These are phyloP conservation scores for Gracilaria caudata DNA, from an alignment of 23 red algal species.

Conservation along the genomic window DNA sequence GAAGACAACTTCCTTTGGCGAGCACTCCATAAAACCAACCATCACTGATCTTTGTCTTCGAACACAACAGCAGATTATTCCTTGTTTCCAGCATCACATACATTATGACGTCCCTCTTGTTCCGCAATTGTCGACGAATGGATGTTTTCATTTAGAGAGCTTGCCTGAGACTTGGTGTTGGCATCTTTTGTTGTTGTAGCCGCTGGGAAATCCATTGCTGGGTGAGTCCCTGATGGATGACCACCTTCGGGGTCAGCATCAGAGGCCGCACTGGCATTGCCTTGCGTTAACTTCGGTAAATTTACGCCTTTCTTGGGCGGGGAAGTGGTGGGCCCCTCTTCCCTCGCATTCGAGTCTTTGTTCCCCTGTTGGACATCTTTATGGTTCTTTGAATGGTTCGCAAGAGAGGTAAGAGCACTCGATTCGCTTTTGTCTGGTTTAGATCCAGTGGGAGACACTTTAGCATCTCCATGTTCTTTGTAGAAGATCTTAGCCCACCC, in stretches of 20 bases:
- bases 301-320: background rate
- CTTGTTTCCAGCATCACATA: too few relatives aligned
- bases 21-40: too few relatives aligned
- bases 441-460: background rate
- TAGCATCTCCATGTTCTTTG: constrained; percentile 38
- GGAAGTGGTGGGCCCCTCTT: background rate
- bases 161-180: too few relatives aligned
- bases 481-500: constrained; percentile 49
- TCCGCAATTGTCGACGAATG: too few relatives aligned
- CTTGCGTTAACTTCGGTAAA: background rate
- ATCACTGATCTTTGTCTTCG: too few relatives aligned
- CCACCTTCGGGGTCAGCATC: too few relatives aligned
- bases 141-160: too few relatives aligned
- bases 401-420: background rate
- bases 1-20: too few relatives aligned
- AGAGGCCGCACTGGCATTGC: background rate
- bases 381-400: background rate
- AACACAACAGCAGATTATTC: too few relatives aligned
- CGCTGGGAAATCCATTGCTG: background rate
- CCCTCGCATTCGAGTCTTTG: background rate
- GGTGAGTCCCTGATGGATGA: background rate
- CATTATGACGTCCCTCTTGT: too few relatives aligned
- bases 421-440: background rate
- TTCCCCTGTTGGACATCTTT: background rate
- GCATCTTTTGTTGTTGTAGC: background rate